Evolutionary conservation across 192 early-diverging fungal species (phyloP).

Genomic region (Podila horticola): DNA sequence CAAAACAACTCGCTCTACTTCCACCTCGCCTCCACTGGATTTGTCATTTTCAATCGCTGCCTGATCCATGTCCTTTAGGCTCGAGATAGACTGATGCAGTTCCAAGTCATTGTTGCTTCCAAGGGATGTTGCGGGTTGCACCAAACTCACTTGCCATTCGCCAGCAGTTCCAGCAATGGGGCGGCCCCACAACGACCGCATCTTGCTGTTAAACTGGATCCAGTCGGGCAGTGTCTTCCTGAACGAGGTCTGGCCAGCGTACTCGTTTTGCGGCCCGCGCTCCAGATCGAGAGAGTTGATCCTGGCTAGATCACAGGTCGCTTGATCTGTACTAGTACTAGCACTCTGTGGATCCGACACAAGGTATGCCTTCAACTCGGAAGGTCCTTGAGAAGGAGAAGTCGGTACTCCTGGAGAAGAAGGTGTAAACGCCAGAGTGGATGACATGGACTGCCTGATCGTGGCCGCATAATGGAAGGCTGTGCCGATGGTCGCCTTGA

Average conservation of each 20-base stretch:
- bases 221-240: slow-evolving; percentile 15
- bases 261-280: no score
- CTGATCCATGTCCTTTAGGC: neutral
- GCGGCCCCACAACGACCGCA: slow-evolving; percentile 17
- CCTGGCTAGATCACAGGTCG: no score
- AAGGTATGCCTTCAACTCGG: slow-evolving; percentile 8
- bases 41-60: neutral
- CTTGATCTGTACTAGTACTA: neutral
- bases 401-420: slow-evolving; percentile 2
- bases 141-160: slow-evolving; percentile 23
- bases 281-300: no score
- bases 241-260: no score
- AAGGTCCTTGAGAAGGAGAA: neutral
- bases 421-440: neutral
- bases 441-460: neutral
- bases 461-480: slow-evolving; percentile 12
- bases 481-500: slow-evolving; percentile 12
- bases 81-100: neutral
- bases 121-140: neutral
- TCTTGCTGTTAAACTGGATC: slow-evolving; percentile 30
- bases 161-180: slow-evolving; percentile 8
- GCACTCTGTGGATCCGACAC: slow-evolving; percentile 7
- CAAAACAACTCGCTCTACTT: slow-evolving; percentile 11
- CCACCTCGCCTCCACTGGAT: neutral
- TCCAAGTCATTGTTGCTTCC: no score